Conservation (phyloP, 805 yeast genomes). For the Yarrowia porcina region DNA sequence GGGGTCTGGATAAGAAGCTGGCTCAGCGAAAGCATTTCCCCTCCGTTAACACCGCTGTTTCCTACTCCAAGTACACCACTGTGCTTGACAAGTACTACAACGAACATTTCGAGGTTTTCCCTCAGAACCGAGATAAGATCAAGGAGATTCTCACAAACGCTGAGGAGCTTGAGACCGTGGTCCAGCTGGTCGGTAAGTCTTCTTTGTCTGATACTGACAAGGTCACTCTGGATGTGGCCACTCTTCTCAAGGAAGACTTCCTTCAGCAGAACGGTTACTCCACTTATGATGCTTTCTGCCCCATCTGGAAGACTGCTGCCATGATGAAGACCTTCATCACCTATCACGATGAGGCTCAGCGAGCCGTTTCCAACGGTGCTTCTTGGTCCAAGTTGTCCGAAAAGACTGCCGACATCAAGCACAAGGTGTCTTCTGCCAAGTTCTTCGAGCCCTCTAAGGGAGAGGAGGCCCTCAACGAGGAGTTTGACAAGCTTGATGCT, state of each 20-base stretch:
- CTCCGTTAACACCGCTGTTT: constrained; percentile 91
- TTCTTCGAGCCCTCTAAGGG: constrained; percentile 96
- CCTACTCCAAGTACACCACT: constrained; percentile 93
- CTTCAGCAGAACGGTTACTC: constrained; percentile 99
- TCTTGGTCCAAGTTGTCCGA: constrained; percentile 91
- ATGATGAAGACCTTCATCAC: constrained; percentile 95
- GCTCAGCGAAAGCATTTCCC: constrained; percentile 99
- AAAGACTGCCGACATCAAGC: constrained; percentile 86
- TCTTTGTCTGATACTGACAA: constrained; percentile 96
- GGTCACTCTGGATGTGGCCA: constrained; percentile 90
- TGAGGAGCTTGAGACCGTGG: constrained; percentile 98
- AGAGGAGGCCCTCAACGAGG: constrained; percentile 67
- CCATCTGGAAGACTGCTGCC: constrained; percentile 97
- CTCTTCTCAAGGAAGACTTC: constrained; percentile 93
- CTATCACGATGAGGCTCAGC: constrained; percentile 96
- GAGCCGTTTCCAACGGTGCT: constrained; percentile 90
- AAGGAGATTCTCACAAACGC: constrained; percentile 94
- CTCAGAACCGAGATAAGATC: constrained; percentile 82
- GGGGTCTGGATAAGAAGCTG: constrained; percentile 99
- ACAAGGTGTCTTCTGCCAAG: constrained; percentile 89
- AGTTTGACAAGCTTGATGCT: constrained; percentile 71
- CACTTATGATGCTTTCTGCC: constrained; percentile 97
- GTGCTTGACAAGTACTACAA: constrained; percentile 85
- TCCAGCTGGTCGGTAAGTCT: constrained; percentile 97
- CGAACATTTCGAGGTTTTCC: constrained; percentile 83